A percentile compares a stretch with the other conserved stretches of the same genome.
phyloP scores from a whole-genome alignment of 2,329 filamentous ascomycete genomes.

The Cladobotryum protrusum region DNA sequence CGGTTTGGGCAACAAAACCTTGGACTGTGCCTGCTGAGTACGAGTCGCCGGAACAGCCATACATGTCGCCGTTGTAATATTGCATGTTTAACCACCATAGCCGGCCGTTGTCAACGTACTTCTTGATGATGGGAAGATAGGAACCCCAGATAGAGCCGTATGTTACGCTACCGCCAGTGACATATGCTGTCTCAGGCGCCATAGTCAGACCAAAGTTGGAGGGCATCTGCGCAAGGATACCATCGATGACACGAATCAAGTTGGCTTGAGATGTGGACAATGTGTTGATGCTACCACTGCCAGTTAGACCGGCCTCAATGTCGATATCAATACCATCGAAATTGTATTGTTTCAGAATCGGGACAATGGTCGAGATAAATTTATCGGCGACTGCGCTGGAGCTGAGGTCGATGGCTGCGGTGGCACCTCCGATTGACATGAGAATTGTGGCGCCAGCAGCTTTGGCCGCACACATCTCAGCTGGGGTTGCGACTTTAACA shows the following conservation, averaged over 20 bases:
- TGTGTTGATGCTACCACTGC: slow-evolving; percentile 24
- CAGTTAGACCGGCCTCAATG: slow-evolving; percentile 26
- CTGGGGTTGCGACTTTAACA: slow-evolving; percentile 25
- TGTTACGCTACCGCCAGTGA: slow-evolving; percentile 25
- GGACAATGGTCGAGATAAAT: slow-evolving; percentile 29
- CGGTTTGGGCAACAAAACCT: slow-evolving; percentile 30
- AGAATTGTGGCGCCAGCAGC: slow-evolving; percentile 28
- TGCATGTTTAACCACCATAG: slow-evolving; percentile 34
- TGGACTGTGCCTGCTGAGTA: slow-evolving; percentile 26
- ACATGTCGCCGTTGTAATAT: slow-evolving; percentile 34
- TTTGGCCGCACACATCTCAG: slow-evolving; percentile 29
- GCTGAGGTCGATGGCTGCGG: slow-evolving; percentile 27
- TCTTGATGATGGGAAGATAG: slow-evolving; percentile 32
- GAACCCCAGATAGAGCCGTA: slow-evolving; percentile 31
- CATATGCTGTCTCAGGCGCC: slow-evolving; percentile 32
- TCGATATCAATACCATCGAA: slow-evolving; percentile 33
- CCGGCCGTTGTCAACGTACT: slow-evolving; percentile 29
- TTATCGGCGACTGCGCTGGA: slow-evolving; percentile 26
- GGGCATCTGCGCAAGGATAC: slow-evolving; percentile 41
- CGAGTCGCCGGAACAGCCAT: slow-evolving; percentile 28
- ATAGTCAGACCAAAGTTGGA: slow-evolving; percentile 53
- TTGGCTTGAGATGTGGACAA: slow-evolving; percentile 28
- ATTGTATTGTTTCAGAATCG: slow-evolving; percentile 29
- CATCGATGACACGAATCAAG: slow-evolving; percentile 31
- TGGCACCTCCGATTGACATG: slow-evolving; percentile 29